Conservation (phyloP, 2,329 filamentous ascomycete genomes). For the Ascochyta pisi region DNA sequence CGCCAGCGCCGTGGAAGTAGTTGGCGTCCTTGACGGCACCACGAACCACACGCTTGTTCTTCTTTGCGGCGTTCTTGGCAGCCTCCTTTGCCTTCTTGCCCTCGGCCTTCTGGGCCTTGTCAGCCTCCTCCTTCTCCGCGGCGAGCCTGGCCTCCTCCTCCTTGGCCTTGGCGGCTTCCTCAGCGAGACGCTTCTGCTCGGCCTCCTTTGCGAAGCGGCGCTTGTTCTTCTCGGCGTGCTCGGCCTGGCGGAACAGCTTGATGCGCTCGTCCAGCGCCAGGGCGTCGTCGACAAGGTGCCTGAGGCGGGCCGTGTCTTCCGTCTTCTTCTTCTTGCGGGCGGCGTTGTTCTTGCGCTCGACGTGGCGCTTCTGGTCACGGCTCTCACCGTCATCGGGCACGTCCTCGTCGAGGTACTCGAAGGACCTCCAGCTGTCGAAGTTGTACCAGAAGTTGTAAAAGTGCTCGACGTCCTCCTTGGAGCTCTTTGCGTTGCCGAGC, state of each 20-base stretch:
- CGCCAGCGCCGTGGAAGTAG: slow-evolving; percentile 78
- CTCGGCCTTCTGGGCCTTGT: slow-evolving; percentile 83
- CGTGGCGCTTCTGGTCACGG: slow-evolving; percentile 97
- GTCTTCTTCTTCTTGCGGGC: slow-evolving; percentile 99
- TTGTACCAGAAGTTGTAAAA: slow-evolving; percentile 99
- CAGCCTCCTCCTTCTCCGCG: slow-evolving; percentile 84
- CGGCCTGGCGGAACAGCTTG: slow-evolving; percentile 93
- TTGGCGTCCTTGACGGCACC: slow-evolving; percentile 95
- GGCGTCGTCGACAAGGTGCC: slow-evolving; percentile 87
- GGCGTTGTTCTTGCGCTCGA: slow-evolving; percentile 98
- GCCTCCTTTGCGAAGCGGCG: slow-evolving; percentile 90
- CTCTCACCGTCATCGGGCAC: slow-evolving; percentile 99
- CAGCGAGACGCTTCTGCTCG: slow-evolving; percentile 83
- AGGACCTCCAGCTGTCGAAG: slow-evolving; percentile 96
- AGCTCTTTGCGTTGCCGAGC: slow-evolving; percentile 83
- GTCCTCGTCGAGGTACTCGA: slow-evolving; percentile 98
- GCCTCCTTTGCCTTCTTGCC: slow-evolving; percentile 98
- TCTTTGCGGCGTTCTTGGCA: slow-evolving; percentile 98
- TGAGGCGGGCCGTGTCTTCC: slow-evolving; percentile 90
- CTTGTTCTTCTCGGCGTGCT: slow-evolving; percentile 95
- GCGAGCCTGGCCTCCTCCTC: slow-evolving; percentile 80
- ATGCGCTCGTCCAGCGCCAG: slow-evolving; percentile 90
- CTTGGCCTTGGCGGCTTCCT: slow-evolving; percentile 84
- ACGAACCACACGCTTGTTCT: slow-evolving; percentile 99
- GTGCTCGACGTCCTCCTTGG: slow-evolving; percentile 85